These are phyloP conservation scores for Pelargonium citronellum DNA, from an alignment of 441 rosid genomes.

Conservation along the genomic window DNA sequence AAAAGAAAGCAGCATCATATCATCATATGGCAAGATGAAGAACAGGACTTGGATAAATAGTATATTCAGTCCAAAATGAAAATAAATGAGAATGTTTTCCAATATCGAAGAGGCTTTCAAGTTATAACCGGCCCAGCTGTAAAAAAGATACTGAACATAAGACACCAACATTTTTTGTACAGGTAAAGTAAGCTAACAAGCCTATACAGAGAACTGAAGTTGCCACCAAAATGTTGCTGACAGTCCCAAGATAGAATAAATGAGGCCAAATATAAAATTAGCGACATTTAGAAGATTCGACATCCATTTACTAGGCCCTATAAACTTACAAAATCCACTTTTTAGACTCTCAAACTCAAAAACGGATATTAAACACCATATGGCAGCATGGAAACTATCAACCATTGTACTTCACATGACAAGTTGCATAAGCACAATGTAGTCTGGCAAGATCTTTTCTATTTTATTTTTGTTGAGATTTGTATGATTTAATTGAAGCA, in stretches of 20 bases:
- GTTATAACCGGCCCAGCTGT: neutral
- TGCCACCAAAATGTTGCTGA: neutral
- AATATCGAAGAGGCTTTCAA: neutral
- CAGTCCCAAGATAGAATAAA: neutral
- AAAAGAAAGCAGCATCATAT: neutral
- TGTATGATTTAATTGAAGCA: too few relatives aligned
- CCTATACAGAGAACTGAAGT: neutral
- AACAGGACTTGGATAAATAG: neutral
- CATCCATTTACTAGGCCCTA: neutral
- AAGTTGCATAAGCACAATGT: neutral
- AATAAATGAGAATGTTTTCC: neutral
- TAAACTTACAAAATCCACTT: constrained; percentile 8
- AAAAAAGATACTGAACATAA: neutral
- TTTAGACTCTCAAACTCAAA: neutral
- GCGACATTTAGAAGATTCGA: constrained; percentile 6
- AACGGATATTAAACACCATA: neutral
- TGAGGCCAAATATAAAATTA: constrained; percentile 8
- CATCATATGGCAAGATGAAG: neutral
- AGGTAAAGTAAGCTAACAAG: neutral
- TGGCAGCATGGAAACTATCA: neutral
- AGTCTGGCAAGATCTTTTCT: neutral
- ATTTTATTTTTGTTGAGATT: neutral
- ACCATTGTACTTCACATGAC: constrained; percentile 5
- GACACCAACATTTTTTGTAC: too few relatives aligned
- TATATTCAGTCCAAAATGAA: neutral